phyloP scores from a whole-genome alignment of 768 basidiomycete genomes.

The Amanita pseudoporphyria region DNA sequence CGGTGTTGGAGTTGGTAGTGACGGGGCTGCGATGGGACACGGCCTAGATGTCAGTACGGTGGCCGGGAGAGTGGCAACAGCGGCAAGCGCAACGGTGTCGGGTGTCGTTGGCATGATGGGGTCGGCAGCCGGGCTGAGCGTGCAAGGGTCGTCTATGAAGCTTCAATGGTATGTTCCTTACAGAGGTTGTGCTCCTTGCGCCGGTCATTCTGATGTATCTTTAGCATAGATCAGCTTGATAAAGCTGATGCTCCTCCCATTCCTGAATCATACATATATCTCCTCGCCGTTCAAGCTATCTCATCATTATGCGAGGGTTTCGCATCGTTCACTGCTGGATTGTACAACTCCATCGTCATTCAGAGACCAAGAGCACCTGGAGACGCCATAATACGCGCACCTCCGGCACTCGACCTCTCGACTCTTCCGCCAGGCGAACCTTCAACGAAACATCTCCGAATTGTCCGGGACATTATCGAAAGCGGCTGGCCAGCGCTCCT shows the following conservation, averaged over 20 bases:
- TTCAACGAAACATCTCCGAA: conserved; percentile 45
- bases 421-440: conserved; percentile 40
- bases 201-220: conserved; percentile 2
- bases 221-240: conserved; percentile 94
- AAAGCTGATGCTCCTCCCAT: conserved; percentile 93
- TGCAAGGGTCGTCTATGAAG: conserved; percentile 75
- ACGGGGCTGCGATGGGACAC: conserved; percentile 32
- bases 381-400: conserved; percentile 57
- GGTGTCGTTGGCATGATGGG: conserved; percentile 85
- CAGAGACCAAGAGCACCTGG: conserved; percentile 56
- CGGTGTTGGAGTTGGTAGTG: conserved; percentile 56
- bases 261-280: conserved; percentile 89
- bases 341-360: conserved; percentile 65
- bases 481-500: conserved; percentile 90
- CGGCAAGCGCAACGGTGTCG: conserved; percentile 74
- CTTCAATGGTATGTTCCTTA: conserved; percentile 68
- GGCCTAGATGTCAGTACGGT: conserved; percentile 56
- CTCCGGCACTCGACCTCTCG: conserved; percentile 59
- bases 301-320: conserved; percentile 83
- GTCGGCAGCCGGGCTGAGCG: conserved; percentile 55
- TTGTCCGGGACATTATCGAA: conserved; percentile 72
- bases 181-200: neutral
- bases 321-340: conserved; percentile 57
- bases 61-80: conserved; percentile 77
- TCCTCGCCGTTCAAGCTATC: conserved; percentile 84